These are phyloP conservation scores for Phialemoniopsis sp. DNA, from an alignment of 2,329 filamentous ascomycete genomes.

Conservation along the genomic window DNA sequence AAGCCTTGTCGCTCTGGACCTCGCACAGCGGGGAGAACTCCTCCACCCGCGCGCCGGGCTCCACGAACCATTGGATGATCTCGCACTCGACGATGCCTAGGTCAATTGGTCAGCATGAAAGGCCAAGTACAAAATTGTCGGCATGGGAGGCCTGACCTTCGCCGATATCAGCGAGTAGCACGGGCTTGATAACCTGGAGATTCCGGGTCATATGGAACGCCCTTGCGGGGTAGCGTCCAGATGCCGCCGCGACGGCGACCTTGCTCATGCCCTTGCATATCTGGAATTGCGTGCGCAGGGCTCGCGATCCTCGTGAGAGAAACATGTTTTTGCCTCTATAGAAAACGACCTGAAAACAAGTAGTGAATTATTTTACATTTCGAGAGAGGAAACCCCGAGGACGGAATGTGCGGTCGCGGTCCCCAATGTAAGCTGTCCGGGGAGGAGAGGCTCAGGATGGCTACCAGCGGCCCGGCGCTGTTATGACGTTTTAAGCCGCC, in stretches of 20 bases:
- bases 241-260: conserved; percentile 15
- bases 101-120: conserved; percentile 11
- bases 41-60: conserved; percentile 90
- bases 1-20: conserved; percentile 96
- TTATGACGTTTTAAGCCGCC: conserved; percentile 3
- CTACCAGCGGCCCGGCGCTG: conserved; percentile 8
- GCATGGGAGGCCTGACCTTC: conserved; percentile 54
- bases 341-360: conserved; percentile 1
- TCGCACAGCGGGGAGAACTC: conserved; percentile 98
- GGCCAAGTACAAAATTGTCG: neutral
- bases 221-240: conserved; percentile 22
- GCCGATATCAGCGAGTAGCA: conserved; percentile 79
- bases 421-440: neutral
- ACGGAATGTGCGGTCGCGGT: neutral
- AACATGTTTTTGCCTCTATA: conserved; percentile 38
- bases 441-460: conserved; percentile 2
- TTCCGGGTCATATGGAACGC: conserved; percentile 47
- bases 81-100: conserved; percentile 96
- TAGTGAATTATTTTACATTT: conserved; percentile 2
- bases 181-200: conserved; percentile 66
- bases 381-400: neutral
- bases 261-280: conserved; percentile 34
- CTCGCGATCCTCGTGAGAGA: conserved; percentile 46
- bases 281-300: conserved; percentile 46
- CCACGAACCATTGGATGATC: conserved; percentile 99